Evolutionary conservation across 2,329 filamentous ascomycete species (phyloP).

Genomic region (Gremmenia infestans): DNA sequence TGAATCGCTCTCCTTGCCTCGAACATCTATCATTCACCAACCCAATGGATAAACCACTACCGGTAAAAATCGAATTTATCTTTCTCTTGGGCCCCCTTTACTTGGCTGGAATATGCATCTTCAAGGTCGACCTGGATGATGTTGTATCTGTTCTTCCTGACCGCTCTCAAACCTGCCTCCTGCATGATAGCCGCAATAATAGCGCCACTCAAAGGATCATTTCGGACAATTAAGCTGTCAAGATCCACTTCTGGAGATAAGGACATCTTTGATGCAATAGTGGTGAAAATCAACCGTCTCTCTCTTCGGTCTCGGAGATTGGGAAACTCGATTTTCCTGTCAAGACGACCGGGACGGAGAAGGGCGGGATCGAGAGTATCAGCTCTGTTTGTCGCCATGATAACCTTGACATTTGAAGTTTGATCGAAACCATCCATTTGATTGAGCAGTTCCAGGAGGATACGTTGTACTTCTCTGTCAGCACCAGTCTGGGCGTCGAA

Average conservation of each 20-base stretch:
- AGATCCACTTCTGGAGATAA: constrained; percentile 93
- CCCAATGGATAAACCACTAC: constrained; percentile 36
- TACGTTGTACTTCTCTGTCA: constrained; percentile 97
- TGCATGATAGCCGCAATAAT: constrained; percentile 99
- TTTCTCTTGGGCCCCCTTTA: constrained; percentile 72
- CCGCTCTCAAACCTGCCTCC: constrained; percentile 88
- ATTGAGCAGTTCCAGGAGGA: constrained; percentile 92
- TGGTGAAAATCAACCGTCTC: constrained; percentile 91
- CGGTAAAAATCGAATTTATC: constrained; percentile 80
- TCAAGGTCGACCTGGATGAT: constrained; percentile 97
- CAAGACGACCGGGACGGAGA: constrained; percentile 87
- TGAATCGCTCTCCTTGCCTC: too few relatives aligned
- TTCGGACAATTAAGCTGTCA: constrained; percentile 92
- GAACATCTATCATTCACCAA: too few relatives aligned
- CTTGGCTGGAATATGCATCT: constrained; percentile 94
- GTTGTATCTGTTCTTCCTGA: constrained; percentile 97
- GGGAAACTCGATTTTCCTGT: constrained; percentile 99
- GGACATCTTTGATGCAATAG: constrained; percentile 97
- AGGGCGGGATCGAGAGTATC: constrained; percentile 95
- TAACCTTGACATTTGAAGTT: constrained; percentile 98
- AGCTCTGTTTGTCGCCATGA: constrained; percentile 98
- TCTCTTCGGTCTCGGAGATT: constrained; percentile 88
- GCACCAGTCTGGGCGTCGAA: constrained; percentile 98
- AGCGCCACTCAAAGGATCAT: constrained; percentile 90
- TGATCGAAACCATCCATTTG: constrained; percentile 99